phyloP scores from a whole-genome alignment of 805 yeast genomes.

The Metschnikowia reukaufii region DNA sequence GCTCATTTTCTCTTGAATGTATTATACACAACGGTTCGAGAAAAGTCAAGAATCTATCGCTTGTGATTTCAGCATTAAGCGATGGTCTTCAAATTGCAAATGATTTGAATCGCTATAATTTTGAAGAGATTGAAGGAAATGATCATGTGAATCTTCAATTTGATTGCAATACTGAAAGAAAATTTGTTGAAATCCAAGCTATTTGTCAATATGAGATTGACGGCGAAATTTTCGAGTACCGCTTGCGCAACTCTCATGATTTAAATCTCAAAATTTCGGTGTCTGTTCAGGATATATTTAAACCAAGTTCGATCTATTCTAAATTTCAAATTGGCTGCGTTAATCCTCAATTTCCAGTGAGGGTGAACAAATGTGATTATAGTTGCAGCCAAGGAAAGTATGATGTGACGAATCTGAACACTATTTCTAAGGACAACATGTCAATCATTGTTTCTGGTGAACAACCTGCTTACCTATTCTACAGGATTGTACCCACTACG shows the following conservation, averaged over 20 bases:
- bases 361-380: slow-evolving; percentile 48
- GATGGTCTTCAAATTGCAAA: slow-evolving; percentile 20
- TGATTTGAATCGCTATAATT: background rate
- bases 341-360: slow-evolving; percentile 49
- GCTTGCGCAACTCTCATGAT: slow-evolving; percentile 42
- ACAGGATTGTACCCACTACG: slow-evolving; percentile 40
- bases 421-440: slow-evolving; percentile 20
- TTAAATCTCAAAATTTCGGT: slow-evolving; percentile 64
- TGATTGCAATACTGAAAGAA: slow-evolving; percentile 29
- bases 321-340: slow-evolving; percentile 70
- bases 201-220: slow-evolving; percentile 23
- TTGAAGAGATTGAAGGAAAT: slow-evolving; percentile 2
- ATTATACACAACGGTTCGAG: slow-evolving; percentile 30
- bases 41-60: slow-evolving; percentile 21
- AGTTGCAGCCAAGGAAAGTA: slow-evolving; percentile 28
- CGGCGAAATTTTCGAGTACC: slow-evolving; percentile 22
- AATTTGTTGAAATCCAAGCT: slow-evolving; percentile 24
- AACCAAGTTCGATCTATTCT: slow-evolving; percentile 54
- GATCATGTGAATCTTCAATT: slow-evolving; percentile 26
- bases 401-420: slow-evolving; percentile 20
- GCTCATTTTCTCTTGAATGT: slow-evolving; percentile 27
- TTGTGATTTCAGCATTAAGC: slow-evolving; percentile 12
- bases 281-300: slow-evolving; percentile 78
- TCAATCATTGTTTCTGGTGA: slow-evolving; percentile 58
- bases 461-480: slow-evolving; percentile 68